Evolutionary conservation across 2,329 filamentous ascomycete species (phyloP).

Genomic region (Ophiosphaerella herpotricha): DNA sequence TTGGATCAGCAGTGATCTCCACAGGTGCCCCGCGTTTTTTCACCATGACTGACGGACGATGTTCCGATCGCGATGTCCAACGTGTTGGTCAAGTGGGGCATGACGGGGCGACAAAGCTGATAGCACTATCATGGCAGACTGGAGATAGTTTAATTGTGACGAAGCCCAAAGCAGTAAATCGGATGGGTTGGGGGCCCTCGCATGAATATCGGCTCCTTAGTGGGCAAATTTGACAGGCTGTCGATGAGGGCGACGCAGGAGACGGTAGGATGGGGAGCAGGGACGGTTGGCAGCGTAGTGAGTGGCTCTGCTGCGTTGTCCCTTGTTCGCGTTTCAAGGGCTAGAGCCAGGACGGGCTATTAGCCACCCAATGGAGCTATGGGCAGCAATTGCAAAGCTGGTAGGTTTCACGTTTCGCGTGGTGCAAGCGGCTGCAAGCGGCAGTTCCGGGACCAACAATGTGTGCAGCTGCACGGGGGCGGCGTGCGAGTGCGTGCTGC

Average conservation of each 20-base stretch:
- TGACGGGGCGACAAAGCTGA: too few relatives aligned
- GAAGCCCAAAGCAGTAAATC: too few relatives aligned
- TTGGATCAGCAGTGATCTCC: neutral
- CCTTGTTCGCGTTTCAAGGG: conserved; percentile 24
- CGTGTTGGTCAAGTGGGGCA: too few relatives aligned
- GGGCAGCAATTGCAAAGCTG: conserved; percentile 9
- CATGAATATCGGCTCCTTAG: too few relatives aligned
- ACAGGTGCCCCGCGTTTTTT: neutral
- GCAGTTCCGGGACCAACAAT: conserved; percentile 1
- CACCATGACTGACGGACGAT: conserved; percentile 1
- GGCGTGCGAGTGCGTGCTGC: neutral
- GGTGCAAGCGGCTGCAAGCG: conserved; percentile 9
- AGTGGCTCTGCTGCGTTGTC: conserved; percentile 5
- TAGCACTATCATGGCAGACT: too few relatives aligned
- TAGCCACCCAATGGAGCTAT: conserved; percentile 12
- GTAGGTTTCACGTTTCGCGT: conserved; percentile 19
- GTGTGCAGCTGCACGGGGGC: neutral
- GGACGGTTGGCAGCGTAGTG: neutral
- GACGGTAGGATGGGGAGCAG: neutral
- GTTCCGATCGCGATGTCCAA: too few relatives aligned
- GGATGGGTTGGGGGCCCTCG: too few relatives aligned
- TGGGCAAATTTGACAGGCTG: too few relatives aligned
- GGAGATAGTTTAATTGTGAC: too few relatives aligned
- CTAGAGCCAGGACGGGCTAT: conserved; percentile 10
- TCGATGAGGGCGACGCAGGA: too few relatives aligned